Percentiles rank a stretch among this genome's conserved stretches.
phyloP scores from a whole-genome alignment of 495 filamentous ascomycete genomes.

The Aspergillus nidulans region DNA sequence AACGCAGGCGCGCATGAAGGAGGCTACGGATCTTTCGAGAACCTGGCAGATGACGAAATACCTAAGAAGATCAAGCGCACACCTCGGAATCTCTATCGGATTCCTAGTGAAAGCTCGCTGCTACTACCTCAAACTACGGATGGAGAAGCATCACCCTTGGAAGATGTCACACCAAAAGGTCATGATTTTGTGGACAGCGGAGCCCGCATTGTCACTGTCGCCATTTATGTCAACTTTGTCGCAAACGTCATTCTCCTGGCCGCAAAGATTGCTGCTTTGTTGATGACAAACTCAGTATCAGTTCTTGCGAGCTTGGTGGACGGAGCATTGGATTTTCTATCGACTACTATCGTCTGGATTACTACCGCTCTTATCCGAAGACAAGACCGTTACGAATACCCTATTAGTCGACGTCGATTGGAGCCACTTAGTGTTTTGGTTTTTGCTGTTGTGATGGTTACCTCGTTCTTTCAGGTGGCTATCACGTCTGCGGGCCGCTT shows the following conservation, averaged over 20 bases:
- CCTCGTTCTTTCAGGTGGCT: slow-evolving; percentile 80
- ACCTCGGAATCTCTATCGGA: slow-evolving; percentile 72
- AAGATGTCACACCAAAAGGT: slow-evolving; percentile 39
- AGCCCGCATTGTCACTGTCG: slow-evolving; percentile 65
- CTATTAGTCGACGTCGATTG: slow-evolving; percentile 71
- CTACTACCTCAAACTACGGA: slow-evolving; percentile 43
- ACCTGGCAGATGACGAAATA: slow-evolving; percentile 4
- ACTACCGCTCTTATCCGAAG: slow-evolving; percentile 70
- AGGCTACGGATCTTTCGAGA: slow-evolving; percentile 15
- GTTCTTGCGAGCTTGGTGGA: slow-evolving; percentile 88
- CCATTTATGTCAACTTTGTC: slow-evolving; percentile 81
- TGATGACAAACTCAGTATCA: slow-evolving; percentile 77
- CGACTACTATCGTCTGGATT: slow-evolving; percentile 80
- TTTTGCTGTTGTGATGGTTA: slow-evolving; percentile 82
- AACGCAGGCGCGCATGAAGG: background rate
- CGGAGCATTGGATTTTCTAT: slow-evolving; percentile 80
- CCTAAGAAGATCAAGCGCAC: slow-evolving; percentile 64
- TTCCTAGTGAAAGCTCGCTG: slow-evolving; percentile 65
- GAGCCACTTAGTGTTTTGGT: slow-evolving; percentile 77
- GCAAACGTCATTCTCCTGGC: slow-evolving; percentile 75
- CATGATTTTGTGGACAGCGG: slow-evolving; percentile 56
- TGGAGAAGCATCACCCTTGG: slow-evolving; percentile 27
- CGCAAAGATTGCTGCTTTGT: slow-evolving; percentile 75
- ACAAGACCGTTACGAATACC: slow-evolving; percentile 77
- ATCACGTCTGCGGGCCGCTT: slow-evolving; percentile 67